Evolutionary conservation across 2,329 filamentous ascomycete genomes (phyloP).

Genomic region (Microcyclosporella mali): DNA sequence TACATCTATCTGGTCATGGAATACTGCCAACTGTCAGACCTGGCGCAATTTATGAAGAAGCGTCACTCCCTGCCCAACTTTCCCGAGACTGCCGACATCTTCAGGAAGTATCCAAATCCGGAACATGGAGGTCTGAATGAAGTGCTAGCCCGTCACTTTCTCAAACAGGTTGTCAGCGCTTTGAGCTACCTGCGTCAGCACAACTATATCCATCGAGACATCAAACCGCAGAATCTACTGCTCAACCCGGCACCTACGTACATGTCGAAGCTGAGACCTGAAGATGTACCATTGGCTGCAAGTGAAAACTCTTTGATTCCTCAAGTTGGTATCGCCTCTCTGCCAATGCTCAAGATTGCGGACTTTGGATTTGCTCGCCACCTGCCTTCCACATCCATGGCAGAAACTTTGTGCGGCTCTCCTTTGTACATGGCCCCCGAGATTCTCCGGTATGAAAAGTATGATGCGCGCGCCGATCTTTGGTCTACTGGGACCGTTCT

Average conservation of each 20-base stretch:
- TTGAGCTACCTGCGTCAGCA: conserved; percentile 78
- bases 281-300: conserved; percentile 65
- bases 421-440: conserved; percentile 98
- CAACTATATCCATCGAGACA: conserved; percentile 90
- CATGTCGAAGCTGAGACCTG: conserved; percentile 57
- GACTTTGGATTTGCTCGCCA: conserved; percentile 98
- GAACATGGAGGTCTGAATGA: conserved; percentile 83
- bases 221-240: conserved; percentile 94
- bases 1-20: conserved; percentile 99
- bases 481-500: conserved; percentile 97
- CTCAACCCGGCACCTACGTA: conserved; percentile 72
- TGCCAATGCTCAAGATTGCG: conserved; percentile 95
- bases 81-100: conserved; percentile 80
- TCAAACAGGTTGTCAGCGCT: conserved; percentile 90
- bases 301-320: conserved; percentile 77
- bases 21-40: conserved; percentile 90
- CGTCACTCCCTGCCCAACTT: conserved; percentile 73
- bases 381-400: conserved; percentile 80
- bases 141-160: conserved; percentile 91
- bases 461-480: conserved; percentile 91
- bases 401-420: conserved; percentile 93
- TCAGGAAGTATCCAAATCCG: conserved; percentile 83
- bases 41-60: conserved; percentile 95
- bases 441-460: conserved; percentile 93
- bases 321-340: conserved; percentile 68